These are phyloP conservation scores for Colletotrichum sp. DNA, from an alignment of 2,329 filamentous ascomycete species.

Conservation along the genomic window DNA sequence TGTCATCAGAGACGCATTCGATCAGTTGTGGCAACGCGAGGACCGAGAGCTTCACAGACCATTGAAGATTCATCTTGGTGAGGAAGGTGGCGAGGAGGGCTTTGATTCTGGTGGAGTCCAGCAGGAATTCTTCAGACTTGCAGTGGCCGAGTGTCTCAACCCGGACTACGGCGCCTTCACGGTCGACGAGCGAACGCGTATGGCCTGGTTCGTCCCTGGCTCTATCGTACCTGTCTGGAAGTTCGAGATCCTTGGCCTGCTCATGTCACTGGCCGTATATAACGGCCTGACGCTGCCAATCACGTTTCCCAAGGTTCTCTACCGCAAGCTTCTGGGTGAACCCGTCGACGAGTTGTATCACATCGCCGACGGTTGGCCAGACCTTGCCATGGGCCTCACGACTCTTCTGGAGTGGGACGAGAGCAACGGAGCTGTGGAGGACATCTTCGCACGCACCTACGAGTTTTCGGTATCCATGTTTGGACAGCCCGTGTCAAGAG, in stretches of 20 bases:
- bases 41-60: conserved; percentile 82
- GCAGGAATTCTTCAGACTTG: conserved; percentile 91
- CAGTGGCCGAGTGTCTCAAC: conserved; percentile 79
- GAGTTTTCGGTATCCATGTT: conserved; percentile 76
- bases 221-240: conserved; percentile 87
- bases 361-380: conserved; percentile 88
- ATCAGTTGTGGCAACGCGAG: conserved; percentile 90
- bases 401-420: conserved; percentile 79
- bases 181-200: conserved; percentile 74
- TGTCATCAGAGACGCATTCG: conserved; percentile 76
- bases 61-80: conserved; percentile 85
- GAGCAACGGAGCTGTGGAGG: conserved; percentile 75
- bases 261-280: conserved; percentile 90
- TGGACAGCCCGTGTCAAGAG: conserved; percentile 59
- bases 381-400: conserved; percentile 76
- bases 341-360: conserved; percentile 74
- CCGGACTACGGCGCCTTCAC: conserved; percentile 83
- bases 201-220: conserved; percentile 88
- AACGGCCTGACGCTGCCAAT: conserved; percentile 92
- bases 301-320: conserved; percentile 85
- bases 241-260: conserved; percentile 84
- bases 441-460: conserved; percentile 84
- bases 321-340: conserved; percentile 76
- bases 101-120: conserved; percentile 95
- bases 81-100: conserved; percentile 83